Evolutionary conservation across 2,329 filamentous ascomycete genomes (phyloP).

Genomic region (Penicillium palitans): DNA sequence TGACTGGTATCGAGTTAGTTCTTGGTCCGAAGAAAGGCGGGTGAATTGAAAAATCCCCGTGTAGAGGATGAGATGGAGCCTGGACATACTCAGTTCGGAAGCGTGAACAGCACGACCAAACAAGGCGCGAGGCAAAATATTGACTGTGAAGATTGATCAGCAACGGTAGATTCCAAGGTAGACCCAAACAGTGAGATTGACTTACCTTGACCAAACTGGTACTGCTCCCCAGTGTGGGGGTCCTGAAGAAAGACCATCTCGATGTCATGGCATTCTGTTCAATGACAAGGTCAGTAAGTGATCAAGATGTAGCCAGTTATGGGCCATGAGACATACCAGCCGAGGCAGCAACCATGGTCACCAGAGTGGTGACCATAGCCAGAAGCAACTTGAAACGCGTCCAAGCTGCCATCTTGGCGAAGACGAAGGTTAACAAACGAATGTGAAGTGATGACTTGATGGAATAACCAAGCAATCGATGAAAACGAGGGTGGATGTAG

Average conservation of each 20-base stretch:
- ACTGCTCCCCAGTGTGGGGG: background rate
- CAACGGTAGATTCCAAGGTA: background rate
- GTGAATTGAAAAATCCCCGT: background rate
- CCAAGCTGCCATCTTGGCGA: slow-evolving; percentile 9
- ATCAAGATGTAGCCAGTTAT: background rate
- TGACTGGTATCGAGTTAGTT: slow-evolving; percentile 7
- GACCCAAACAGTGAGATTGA: background rate
- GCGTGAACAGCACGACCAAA: slow-evolving; percentile 1
- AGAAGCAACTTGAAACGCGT: slow-evolving; percentile 18
- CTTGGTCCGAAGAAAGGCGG: background rate
- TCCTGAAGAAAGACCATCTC: slow-evolving; percentile 5
- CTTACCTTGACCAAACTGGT: slow-evolving; percentile 6
- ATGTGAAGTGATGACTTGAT: background rate
- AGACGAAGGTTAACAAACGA: background rate
- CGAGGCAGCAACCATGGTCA: slow-evolving; percentile 12
- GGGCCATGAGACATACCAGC: slow-evolving; percentile 2
- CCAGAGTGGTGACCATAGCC: slow-evolving; percentile 24
- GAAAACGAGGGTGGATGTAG: slow-evolving; percentile 2
- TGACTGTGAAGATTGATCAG: slow-evolving; percentile 1
- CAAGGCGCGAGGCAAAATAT: background rate
- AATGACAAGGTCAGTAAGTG: background rate
- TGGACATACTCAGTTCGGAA: slow-evolving; percentile 1
- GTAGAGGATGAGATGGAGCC: background rate
- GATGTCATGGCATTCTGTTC: background rate
- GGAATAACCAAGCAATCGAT: background rate